Base-by-base conservation (phyloP, 2,329 filamentous ascomycete species). In the Canariomyces notabilis region DNA sequence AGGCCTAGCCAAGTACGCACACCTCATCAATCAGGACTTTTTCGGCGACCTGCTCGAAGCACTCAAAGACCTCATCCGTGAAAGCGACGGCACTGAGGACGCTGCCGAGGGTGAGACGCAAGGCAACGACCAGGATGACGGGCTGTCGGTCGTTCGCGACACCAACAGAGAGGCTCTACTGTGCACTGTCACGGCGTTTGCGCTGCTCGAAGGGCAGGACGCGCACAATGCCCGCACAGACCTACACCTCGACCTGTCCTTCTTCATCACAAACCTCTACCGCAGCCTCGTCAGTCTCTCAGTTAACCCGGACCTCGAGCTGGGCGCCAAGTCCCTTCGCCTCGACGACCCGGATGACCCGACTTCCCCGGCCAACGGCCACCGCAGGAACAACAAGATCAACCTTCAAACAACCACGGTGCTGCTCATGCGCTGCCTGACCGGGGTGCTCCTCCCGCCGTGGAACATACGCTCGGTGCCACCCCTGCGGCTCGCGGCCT, bases 21-120 rank as follows among this genome's bases (percentile, higher is more conserved):
- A 96, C 64, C 77, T 98, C 49, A 98, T 98, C 75, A 98, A 98
- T 70, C 89, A 98, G 62, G 89, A 98, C 63, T 97, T 98, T 73
- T 98, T 98, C 59, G 93, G 91, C 21, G 93, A 98, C 62, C 76
- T 98, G 22, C 79, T 98, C 9, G 93, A 97, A 67, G 91, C 89
- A 0, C 74, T 98, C 32, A 94, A 95, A 65, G 93, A 98, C 54
- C 78, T 98, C 36, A 91, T 97, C 58, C 79, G 81, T 4, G 80
- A 90, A 56, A 85, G 86, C 42, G 78, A 85, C 59, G 73, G 75
- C 0, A 71, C 76, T 14, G 73, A 73, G 3, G 69, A 73, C 9
- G 69, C 64, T 1, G 73, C 70, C 4, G 64, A 69, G 2, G 68
- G 71, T 12, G 62, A 58, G 3, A 63, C 63, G 0, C 70, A 73